Percentiles rank a stretch among this genome's conserved stretches.
Conservation (phyloP, 2,329 filamentous ascomycete species). For the Kalaharituber pfeilii region DNA sequence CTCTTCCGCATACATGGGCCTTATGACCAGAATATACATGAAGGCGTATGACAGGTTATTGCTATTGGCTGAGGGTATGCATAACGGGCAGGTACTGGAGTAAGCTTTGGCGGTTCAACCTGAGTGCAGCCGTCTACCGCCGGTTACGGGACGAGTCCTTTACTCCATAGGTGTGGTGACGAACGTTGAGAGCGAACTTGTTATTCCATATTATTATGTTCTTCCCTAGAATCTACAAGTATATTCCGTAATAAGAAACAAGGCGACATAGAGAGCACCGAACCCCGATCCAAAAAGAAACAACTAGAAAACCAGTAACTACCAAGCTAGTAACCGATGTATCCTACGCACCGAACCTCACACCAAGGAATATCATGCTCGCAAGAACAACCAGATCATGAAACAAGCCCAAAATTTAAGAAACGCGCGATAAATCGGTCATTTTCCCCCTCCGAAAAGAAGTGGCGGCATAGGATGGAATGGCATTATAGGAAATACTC, state of each 20-base stretch:
- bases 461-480: not conserved
- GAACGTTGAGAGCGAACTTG: no score
- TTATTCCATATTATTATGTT: no score
- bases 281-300: not conserved
- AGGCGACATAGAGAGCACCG: slow-evolving; percentile 12
- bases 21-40: no score
- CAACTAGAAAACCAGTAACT: not conserved
- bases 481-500: slow-evolving; percentile 47
- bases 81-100: no score
- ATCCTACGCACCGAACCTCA: not conserved
- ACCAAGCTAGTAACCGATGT: not conserved
- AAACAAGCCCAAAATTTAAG: not conserved
- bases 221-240: not conserved
- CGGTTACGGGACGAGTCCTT: no score
- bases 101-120: no score
- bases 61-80: no score
- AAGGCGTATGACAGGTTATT: no score
- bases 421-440: not conserved
- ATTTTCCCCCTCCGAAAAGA: not conserved
- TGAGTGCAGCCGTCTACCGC: no score
- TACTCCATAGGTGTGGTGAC: no score
- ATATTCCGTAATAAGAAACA: not conserved
- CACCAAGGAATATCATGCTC: not conserved
- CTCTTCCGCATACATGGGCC: no score
- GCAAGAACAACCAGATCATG: not conserved